Evolutionary conservation across 495 filamentous ascomycete species (phyloP).

Genomic region (Alectoria sarmentosa): DNA sequence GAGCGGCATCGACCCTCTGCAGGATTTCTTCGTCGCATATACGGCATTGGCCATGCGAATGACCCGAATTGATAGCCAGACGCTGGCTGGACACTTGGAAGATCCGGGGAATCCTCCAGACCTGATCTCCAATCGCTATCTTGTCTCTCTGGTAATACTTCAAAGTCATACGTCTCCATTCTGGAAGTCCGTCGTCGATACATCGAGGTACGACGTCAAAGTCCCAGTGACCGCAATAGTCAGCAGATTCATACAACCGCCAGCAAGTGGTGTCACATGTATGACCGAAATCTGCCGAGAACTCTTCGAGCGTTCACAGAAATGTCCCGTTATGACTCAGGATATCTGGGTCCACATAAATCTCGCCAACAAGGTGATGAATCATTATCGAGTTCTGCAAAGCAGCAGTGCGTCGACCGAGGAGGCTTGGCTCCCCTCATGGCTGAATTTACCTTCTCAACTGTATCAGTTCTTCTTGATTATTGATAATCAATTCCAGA

Average conservation of each 20-base stretch:
- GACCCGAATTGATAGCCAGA: constrained; percentile 27
- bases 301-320: constrained; percentile 18
- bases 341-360: constrained; percentile 11
- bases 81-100: constrained; percentile 16
- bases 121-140: constrained; percentile 27
- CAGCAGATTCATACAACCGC: constrained; percentile 13
- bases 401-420: constrained; percentile 7
- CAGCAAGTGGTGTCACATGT: constrained; percentile 16
- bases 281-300: constrained; percentile 14
- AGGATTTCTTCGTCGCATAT: constrained; percentile 25
- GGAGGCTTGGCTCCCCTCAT: not conserved
- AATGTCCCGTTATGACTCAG: constrained; percentile 8
- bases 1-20: constrained; percentile 14
- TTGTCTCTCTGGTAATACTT: constrained; percentile 18
- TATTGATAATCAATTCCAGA: constrained; percentile 24
- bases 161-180: constrained; percentile 17
- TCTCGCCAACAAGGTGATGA: constrained; percentile 14
- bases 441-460: constrained; percentile 15
- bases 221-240: constrained; percentile 18
- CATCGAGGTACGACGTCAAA: constrained; percentile 20
- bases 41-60: constrained; percentile 26
- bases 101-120: constrained; percentile 27
- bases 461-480: constrained; percentile 20
- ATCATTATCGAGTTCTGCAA: constrained; percentile 15
- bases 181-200: constrained; percentile 25